Evolutionary conservation across 768 basidiomycete genomes (phyloP), one percentile per base, ranked within the genome.

Genomic region (Nidularia pulvinata): DNA sequence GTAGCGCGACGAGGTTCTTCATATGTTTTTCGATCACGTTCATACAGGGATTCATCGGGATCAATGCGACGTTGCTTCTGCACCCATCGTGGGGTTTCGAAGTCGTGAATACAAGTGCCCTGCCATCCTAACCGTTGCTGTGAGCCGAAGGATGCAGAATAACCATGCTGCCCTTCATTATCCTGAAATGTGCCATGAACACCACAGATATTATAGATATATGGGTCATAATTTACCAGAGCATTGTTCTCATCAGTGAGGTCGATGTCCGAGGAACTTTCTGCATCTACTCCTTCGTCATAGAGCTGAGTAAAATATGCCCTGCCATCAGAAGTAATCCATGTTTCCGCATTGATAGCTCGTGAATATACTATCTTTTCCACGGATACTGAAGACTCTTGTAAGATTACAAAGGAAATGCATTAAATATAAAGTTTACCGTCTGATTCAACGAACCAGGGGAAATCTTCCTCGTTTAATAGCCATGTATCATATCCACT

Each of bases 271-370:
- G 62, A 53, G 14, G 59, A 54, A 48, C 55, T 60, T 33, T 59
- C 63, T 32, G 54, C 7, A 10, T 10, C 52, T 14, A 59, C 69
- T 46, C 62, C 58, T 49, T 61, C 70, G 56, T 84, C 83, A 48
- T 74, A 73, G 22, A 92, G 71, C 53, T 82, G 83, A 6, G 91
- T 90, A 57, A 92, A 81, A 63, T 94, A 94, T 7, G 81, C 89
- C 61, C 91, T 73, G 37, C 92, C 92, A 56, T 94, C 92, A 5
- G 89, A 91, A 2, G 91, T 91, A 46, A 91, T 80, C 92, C 92
- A 94, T 0, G 84, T 84, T 68, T 93, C 92, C 10, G 84, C 80
- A 22, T 83, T 82, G 22, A 82, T 80, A 3, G 71, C 62, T 51
- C 81, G 77, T 39, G 83, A 82, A 60, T 84, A 72, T 25, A 78